Evolutionary conservation across 768 basidiomycete genomes (phyloP).

Genomic region (Crassisporium funariophilum): DNA sequence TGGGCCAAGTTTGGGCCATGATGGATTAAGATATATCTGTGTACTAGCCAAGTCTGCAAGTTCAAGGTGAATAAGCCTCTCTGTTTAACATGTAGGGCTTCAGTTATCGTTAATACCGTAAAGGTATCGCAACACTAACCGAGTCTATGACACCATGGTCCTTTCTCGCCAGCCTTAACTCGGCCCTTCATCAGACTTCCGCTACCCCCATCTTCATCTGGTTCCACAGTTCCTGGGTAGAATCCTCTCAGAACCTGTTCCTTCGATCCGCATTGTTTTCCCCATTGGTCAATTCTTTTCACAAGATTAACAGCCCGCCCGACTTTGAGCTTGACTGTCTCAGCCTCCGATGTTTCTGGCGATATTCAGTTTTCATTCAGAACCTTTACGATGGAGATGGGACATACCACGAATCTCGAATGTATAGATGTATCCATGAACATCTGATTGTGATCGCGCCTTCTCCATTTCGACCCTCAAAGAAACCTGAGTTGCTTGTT

Average conservation of each 20-base stretch:
- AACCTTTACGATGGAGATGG: background rate
- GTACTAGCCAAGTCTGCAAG: conserved; percentile 67
- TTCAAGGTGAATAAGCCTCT: conserved; percentile 81
- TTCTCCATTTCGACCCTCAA: conserved; percentile 50
- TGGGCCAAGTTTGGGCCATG: conserved; percentile 40
- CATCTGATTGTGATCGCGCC: conserved; percentile 55
- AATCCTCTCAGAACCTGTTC: conserved; percentile 73
- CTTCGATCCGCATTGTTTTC: conserved; percentile 78
- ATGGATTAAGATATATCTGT: conserved; percentile 58
- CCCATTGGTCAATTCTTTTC: conserved; percentile 78
- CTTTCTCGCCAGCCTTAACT: conserved; percentile 61
- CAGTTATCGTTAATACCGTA: background rate
- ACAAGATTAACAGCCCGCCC: conserved; percentile 75
- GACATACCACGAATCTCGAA: conserved; percentile 74
- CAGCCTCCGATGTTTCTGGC: conserved; percentile 23
- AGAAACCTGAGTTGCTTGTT: conserved; percentile 58
- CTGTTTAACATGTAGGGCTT: conserved; percentile 29
- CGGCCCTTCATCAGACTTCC: conserved; percentile 65
- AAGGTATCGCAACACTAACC: conserved; percentile 30
- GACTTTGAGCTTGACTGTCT: conserved; percentile 70
- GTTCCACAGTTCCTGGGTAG: conserved; percentile 62
- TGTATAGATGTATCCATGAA: conserved; percentile 77
- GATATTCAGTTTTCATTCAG: background rate
- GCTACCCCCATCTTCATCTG: conserved; percentile 36
- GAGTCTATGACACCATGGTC: conserved; percentile 69